These are phyloP conservation scores for Pleurozium schreberi DNA, from an alignment of 225 moss, liverwort and hornwort genomes.

Conservation along the genomic window DNA sequence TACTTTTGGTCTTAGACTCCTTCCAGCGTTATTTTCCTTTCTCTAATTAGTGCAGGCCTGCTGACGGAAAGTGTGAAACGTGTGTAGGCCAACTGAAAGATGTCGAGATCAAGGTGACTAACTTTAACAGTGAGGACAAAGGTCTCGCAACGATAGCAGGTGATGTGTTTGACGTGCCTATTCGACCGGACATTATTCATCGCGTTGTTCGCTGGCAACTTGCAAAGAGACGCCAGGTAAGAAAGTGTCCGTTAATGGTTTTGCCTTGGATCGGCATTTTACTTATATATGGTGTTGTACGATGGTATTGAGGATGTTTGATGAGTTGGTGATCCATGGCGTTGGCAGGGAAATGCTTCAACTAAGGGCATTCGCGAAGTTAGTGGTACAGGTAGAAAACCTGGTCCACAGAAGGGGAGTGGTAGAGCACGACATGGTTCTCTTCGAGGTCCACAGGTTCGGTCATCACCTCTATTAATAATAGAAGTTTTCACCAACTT, in stretches of 20 bases:
- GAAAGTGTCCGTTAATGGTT: background rate
- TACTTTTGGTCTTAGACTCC: background rate
- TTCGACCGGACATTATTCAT: slow-evolving; percentile 84
- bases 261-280: background rate
- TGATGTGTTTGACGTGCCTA: slow-evolving; percentile 91
- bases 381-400: slow-evolving; percentile 80
- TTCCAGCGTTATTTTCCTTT: background rate
- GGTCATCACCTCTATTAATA: background rate
- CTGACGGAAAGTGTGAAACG: background rate
- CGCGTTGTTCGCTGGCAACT: slow-evolving; percentile 97
- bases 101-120: slow-evolving; percentile 64
- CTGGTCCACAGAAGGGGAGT: slow-evolving; percentile 76
- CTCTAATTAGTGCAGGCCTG: background rate
- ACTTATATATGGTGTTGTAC: background rate
- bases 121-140: slow-evolving; percentile 70
- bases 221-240: slow-evolving; percentile 83
- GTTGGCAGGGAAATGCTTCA: slow-evolving; percentile 69
- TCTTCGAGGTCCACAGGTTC: slow-evolving; percentile 86
- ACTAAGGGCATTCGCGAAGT: slow-evolving; percentile 77
- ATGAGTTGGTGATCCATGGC: background rate
- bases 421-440: slow-evolving; percentile 84
- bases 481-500: background rate
- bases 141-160: slow-evolving; percentile 69
- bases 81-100: slow-evolving; percentile 52
- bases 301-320: background rate